Base-by-base conservation (phyloP, 306 rosid species). In the Leucaena leucocephala region DNA sequence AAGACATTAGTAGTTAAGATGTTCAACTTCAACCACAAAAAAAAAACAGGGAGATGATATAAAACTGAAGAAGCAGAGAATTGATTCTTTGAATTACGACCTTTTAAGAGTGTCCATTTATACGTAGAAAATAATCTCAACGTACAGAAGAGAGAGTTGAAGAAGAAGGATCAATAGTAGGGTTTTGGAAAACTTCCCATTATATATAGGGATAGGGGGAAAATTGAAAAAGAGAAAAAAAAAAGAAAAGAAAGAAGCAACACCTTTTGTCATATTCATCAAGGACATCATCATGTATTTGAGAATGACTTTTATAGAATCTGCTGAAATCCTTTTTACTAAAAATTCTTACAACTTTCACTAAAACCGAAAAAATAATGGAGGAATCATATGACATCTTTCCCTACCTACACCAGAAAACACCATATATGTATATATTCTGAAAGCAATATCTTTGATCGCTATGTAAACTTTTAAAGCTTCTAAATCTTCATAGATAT, bases 371-470 rank as follows among this genome's bases (percentile, higher is more conserved):
- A 62, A 33, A 54, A 2, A 27, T 27, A 75, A 61, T 49, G 15
- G 40, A 38, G 38, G 42, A 59, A 59, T 15, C 39, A 57, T 55
- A 3, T 55, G 21, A 10, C 5, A 40, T 74, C n/a, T 27, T 27
- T 61, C 17, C 4, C 40, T 33, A 61, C 67, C 67, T 12, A 6
- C 7, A 34, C 67, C 38, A 22, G 7, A 61, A 61, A 61, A 8
- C 40, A 33, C 67, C 12, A 0, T 58, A 21, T 57, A 8, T 58
- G 8, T 57, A 8, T 19, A 12, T 59, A 45, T 44, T 45, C 39
- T 11, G 73, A 44, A 68, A 68, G 73, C 73, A 68, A 68, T 68
- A 9, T 44, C 46, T 38, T 64, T 64, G 17, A 72, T 66, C 27
- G 8, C 38, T 65, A 66, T 42, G 48, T 65, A 35, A 54, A 43